These are phyloP conservation scores for Colletotrichum endophyticum DNA, from an alignment of 2,329 filamentous ascomycete genomes.

Conservation along the genomic window DNA sequence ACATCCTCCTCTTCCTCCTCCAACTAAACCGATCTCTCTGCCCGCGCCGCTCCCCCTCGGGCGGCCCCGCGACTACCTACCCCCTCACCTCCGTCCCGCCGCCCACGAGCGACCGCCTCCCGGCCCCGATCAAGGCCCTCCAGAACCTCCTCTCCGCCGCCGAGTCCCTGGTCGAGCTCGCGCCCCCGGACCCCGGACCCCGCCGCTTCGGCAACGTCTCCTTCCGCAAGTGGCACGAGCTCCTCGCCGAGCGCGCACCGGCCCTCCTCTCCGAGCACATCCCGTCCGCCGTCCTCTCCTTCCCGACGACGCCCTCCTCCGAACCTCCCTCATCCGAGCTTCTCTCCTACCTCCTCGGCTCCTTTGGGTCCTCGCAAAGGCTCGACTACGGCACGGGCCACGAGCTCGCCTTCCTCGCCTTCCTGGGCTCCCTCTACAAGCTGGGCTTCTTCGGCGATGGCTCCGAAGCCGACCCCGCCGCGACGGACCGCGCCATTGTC, in stretches of 20 bases:
- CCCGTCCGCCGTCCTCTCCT: conserved; percentile 21
- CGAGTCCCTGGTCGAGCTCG: conserved; percentile 72
- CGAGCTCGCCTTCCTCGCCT: conserved; percentile 93
- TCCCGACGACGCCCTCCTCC: conserved; percentile 20
- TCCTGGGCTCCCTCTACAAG: conserved; percentile 90
- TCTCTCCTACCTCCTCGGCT: conserved; percentile 74
- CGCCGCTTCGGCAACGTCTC: conserved; percentile 91
- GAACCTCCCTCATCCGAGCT: conserved; percentile 33
- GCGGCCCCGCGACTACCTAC: conserved; percentile 46
- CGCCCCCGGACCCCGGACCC: conserved; percentile 84
- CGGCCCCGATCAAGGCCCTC: conserved; percentile 67
- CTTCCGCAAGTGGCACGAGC: conserved; percentile 82
- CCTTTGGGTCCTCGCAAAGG: conserved; percentile 86
- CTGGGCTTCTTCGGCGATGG: conserved; percentile 70
- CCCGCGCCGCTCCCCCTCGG: conserved; percentile 59
- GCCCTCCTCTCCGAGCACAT: conserved; percentile 51
- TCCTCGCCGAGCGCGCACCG: conserved; percentile 66
- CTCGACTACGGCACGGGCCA: conserved; percentile 97
- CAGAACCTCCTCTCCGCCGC: conserved; percentile 70
- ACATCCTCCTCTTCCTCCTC: conserved; percentile 85
- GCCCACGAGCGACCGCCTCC: conserved; percentile 36
- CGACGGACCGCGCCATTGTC: conserved; percentile 80
- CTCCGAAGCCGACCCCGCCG: conserved; percentile 33
- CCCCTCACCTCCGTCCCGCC: conserved; percentile 43
- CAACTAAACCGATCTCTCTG: conserved; percentile 91